Evolutionary conservation across 192 early-diverging fungal genomes (phyloP).

Genomic region (Glomus cerebriforme): DNA sequence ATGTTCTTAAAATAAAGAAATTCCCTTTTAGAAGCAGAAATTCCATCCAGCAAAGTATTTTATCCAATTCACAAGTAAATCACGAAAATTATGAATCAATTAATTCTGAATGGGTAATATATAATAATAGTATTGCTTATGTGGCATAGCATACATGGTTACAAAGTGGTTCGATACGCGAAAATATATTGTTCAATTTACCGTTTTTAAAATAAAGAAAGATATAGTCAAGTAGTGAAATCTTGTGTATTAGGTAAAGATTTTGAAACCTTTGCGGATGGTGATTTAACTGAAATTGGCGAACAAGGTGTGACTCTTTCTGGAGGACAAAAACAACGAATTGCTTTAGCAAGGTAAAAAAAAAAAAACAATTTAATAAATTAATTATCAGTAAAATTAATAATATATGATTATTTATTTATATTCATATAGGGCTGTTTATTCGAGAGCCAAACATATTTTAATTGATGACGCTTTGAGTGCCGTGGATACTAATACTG

Average conservation of each 20-base stretch:
- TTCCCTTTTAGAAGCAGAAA: slow-evolving; percentile 37
- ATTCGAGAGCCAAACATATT: slow-evolving; percentile 63
- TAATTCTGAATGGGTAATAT: slow-evolving; percentile 41
- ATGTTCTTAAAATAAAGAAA: too few relatives aligned
- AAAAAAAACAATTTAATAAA: background rate
- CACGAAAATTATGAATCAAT: background rate
- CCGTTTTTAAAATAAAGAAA: slow-evolving; percentile 72
- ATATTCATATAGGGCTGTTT: slow-evolving; percentile 68
- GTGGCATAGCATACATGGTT: slow-evolving; percentile 72
- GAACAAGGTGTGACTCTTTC: slow-evolving; percentile 88
- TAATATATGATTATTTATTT: background rate
- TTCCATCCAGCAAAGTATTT: slow-evolving; percentile 42
- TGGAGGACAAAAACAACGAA: slow-evolving; percentile 86
- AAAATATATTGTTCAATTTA: slow-evolving; percentile 73
- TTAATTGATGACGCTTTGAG: slow-evolving; percentile 88
- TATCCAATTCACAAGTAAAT: slow-evolving; percentile 39
- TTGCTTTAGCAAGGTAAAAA: slow-evolving; percentile 59
- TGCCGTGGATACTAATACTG: slow-evolving; percentile 95
- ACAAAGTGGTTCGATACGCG: slow-evolving; percentile 50
- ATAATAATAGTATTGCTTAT: slow-evolving; percentile 70
- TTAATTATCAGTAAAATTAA: background rate
- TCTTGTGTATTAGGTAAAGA: slow-evolving; percentile 86
- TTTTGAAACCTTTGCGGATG: slow-evolving; percentile 80
- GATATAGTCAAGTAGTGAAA: slow-evolving; percentile 55
- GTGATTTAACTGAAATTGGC: slow-evolving; percentile 91